Evolutionary conservation across 371 early-diverging fungal species (phyloP), one percentile per base, ranked within the genome.

Genomic region (Lichtheimia ornata): DNA sequence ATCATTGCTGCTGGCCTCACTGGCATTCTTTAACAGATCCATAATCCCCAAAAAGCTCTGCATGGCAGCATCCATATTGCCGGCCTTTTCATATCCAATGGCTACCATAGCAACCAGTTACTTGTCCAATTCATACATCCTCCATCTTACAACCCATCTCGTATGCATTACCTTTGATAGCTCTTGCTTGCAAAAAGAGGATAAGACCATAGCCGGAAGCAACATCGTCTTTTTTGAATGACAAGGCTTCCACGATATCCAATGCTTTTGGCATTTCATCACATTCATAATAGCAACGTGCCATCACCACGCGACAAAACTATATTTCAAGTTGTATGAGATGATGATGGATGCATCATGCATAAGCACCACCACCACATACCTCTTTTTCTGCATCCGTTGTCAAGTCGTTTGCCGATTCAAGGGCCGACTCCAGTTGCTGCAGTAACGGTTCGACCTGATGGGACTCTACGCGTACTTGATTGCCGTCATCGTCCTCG

Each of bases 321-420:
- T 47, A 22, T n/a, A 5, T 5, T 5, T 47, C 47, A 47, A 22
- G 0, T 2, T n/a, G 44, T 43, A 2, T 47, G 47, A 18, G 47
- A 47, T 2, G 17, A 47, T 47, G 15, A 47, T 47, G 7, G 6
- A 17, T 47, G 47, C 22, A n/a, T 22, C 18, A 17, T 47, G 47
- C 22, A n/a, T 22, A 47, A 22, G 18, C n/a, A 47, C 47, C 4
- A 22, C 22, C 22, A 22, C 2, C 5, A 45, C 45, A 45, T 99
- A 99, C 88, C 83, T 99, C 66, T 97, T 97, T 56, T 91, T 98
- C 74, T 93, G 98, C 84, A 91, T 98, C 66, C 93, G 97, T 85
- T 97, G 97, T 89, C 74, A 74, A 81, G 87, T 96, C 82, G 95
- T 96, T 74, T 20, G 50, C 35, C 50, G 60, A 35, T 50, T 59